These are phyloP conservation scores for Rhododendron williamsianum DNA, from an alignment of 148 eudicot species.

Conservation along the genomic window DNA sequence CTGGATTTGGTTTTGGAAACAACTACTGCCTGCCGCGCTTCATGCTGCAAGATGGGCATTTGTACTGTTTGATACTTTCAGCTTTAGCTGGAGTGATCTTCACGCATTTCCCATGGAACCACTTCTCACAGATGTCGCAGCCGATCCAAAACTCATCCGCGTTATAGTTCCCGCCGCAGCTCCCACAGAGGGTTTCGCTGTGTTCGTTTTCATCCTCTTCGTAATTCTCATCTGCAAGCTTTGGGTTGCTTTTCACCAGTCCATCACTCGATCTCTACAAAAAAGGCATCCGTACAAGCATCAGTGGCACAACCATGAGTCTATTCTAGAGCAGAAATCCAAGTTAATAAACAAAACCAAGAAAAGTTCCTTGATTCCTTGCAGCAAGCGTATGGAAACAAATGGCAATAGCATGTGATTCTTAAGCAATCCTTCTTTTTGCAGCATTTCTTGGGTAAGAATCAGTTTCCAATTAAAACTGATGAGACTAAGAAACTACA, in stretches of 20 bases:
- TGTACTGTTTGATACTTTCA: slow-evolving; percentile 82
- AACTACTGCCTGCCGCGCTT: slow-evolving; percentile 62
- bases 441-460: neutral
- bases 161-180: slow-evolving; percentile 78
- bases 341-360: neutral
- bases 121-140: slow-evolving; percentile 77
- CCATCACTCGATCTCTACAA: slow-evolving; percentile 79
- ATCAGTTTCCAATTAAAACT: neutral
- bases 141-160: slow-evolving; percentile 92
- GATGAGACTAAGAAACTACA: neutral
- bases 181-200: slow-evolving; percentile 76
- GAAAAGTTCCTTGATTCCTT: neutral
- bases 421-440: neutral
- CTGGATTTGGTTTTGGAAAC: slow-evolving; percentile 14
- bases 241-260: slow-evolving; percentile 58
- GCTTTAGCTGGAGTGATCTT: slow-evolving; percentile 90
- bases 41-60: slow-evolving; percentile 84
- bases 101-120: slow-evolving; percentile 88
- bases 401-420: neutral
- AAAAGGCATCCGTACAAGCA: slow-evolving; percentile 6
- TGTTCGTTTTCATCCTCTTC: slow-evolving; percentile 85
- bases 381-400: neutral
- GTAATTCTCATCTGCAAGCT: slow-evolving; percentile 48
- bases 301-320: neutral
- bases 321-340: neutral